Evolutionary conservation across 306 rosid genomes (phyloP), one percentile per base, ranked within the genome.

Genomic region (Mimosa pudica): DNA sequence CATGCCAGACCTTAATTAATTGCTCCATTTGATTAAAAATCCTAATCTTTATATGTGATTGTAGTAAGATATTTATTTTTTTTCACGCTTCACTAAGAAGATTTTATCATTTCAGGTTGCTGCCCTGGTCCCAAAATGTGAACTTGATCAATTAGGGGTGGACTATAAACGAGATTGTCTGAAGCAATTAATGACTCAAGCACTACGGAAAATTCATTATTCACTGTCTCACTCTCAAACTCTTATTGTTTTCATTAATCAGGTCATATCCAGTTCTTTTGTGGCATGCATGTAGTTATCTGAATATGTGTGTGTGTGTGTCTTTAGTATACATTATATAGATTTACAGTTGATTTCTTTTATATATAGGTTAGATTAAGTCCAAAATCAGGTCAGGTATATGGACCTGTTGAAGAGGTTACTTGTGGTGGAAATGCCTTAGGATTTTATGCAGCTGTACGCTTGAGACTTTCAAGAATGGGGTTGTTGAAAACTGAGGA

Each of bases 401-500:
- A 70, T 80, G 90, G 90, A 71, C 82, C 64, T 54, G 55, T 76
- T 82, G 90, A 84, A 46, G 98, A 91, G 85, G 93, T 91, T 54
- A 92, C 97, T 38, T 91, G 97, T 82, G 97, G 97, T 65, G 98
- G 98, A 74, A 94, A 92, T 75, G 90, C 98, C 81, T 88, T 92
- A 83, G 85, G 89, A 81, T 94, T 94, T 82, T 89, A 94, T 60
- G 89, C 97, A 5, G 93, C 97, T 57, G 85, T 94, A 52, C 90
- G 95, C 44, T 76, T 94, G 89, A 88, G 86, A 83, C 89, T 94
- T 79, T 78, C 84, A 24, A 92, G 90, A 84, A 84, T 74, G 48
- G 88, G 89, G 77, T 83, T 92, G 82, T 86, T 92, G 68, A 86
- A 87, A 85, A 80, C 73, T 10, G 91, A 79, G 35, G 87, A 87